Conservation (phyloP, 768 basidiomycete genomes). For the Mycena polygramma region DNA sequence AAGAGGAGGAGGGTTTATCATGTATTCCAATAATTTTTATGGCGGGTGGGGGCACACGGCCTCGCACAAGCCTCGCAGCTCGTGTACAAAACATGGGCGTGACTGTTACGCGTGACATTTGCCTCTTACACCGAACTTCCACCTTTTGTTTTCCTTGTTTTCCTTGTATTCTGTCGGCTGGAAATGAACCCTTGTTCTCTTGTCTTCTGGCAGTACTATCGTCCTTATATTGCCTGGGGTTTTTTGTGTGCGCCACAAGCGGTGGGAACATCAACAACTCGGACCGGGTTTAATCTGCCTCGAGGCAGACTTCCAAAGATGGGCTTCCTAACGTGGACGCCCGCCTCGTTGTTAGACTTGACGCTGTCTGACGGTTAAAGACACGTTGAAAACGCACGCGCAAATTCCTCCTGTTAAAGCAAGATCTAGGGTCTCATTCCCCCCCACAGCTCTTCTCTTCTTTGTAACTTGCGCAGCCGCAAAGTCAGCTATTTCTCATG, state of each 20-base stretch:
- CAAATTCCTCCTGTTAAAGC: slow-evolving; percentile 31
- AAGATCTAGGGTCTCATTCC: slow-evolving; percentile 18
- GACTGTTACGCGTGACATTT: slow-evolving; percentile 2
- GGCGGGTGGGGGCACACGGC: too few relatives aligned
- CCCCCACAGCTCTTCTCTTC: slow-evolving; percentile 27
- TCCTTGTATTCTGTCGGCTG: slow-evolving; percentile 6
- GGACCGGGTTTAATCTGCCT: slow-evolving; percentile 36
- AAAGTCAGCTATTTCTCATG: slow-evolving; percentile 56
- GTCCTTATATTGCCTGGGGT: background rate
- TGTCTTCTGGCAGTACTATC: background rate
- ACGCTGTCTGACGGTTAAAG: slow-evolving; percentile 28
- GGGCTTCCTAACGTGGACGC: slow-evolving; percentile 28
- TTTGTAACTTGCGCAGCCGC: slow-evolving; percentile 26
- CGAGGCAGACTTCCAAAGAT: slow-evolving; percentile 34
- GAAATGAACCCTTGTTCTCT: slow-evolving; percentile 11
- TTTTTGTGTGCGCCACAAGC: slow-evolving; percentile 8
- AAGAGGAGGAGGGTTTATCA: too few relatives aligned
- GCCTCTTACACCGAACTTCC: slow-evolving; percentile 5
- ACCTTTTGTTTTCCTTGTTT: background rate
- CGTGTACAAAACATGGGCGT: background rate
- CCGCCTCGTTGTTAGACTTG: slow-evolving; percentile 35
- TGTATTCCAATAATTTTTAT: too few relatives aligned
- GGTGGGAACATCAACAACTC: slow-evolving; percentile 28
- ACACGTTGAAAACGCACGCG: slow-evolving; percentile 35
- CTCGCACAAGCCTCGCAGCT: too few relatives aligned